A percentile compares a stretch with the other conserved stretches of the same genome.
phyloP scores from a whole-genome alignment of 139 green algal genomes.

The Tetraselmis chui region DNA sequence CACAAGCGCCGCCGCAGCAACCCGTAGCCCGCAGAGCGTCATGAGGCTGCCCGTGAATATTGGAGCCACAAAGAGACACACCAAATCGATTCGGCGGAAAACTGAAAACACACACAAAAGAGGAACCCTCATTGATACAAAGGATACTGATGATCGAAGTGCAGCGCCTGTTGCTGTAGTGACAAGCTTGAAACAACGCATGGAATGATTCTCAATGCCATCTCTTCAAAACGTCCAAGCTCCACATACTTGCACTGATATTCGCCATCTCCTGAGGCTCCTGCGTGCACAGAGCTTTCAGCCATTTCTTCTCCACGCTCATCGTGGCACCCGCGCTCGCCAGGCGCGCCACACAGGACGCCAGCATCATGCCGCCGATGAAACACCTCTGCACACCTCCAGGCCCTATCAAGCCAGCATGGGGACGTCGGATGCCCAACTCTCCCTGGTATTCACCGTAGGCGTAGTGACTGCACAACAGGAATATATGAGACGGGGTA shows the following conservation, averaged over 20 bases:
- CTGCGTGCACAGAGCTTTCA: neutral
- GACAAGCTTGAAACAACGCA: no score
- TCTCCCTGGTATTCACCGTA: no score
- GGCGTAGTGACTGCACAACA: no score
- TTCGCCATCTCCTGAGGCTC: neutral
- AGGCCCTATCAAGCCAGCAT: no score
- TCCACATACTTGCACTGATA: neutral
- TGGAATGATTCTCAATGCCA: no score
- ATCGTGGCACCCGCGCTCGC: neutral
- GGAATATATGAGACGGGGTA: no score
- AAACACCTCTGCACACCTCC: no score
- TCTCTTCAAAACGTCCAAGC: no score
- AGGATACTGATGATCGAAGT: no score
- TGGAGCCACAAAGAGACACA: neutral
- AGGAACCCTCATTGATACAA: no score
- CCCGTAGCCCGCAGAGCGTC: neutral
- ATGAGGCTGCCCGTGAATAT: neutral
- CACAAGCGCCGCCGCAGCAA: neutral
- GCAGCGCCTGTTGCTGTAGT: no score
- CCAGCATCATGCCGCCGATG: neutral
- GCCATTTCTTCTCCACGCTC: neutral
- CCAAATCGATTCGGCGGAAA: neutral
- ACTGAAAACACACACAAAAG: neutral
- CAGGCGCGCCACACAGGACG: neutral
- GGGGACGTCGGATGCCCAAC: no score